A percentile compares a stretch with the other conserved stretches of the same genome.
phyloP scores from a whole-genome alignment of 495 filamentous ascomycete species.

The Penicillium robsamsonii region DNA sequence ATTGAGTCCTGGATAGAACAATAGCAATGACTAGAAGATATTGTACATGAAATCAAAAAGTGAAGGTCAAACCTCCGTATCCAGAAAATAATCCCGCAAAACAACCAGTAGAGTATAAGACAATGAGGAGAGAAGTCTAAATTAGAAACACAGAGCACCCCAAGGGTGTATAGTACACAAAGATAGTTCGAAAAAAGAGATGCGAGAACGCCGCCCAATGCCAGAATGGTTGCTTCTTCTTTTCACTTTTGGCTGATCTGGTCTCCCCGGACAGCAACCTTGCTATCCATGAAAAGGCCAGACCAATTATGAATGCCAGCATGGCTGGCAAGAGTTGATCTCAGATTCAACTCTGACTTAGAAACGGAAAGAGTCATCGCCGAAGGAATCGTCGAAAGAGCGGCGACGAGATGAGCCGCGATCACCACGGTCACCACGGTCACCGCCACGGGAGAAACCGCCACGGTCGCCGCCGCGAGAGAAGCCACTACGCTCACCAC shows the following conservation, averaged over 20 bases:
- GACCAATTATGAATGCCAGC: not conserved
- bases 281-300: slow-evolving; percentile 1
- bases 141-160: slow-evolving; percentile 14
- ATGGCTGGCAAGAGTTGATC: not conserved
- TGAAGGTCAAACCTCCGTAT: slow-evolving; percentile 3
- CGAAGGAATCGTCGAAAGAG: not conserved
- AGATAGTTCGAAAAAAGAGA: slow-evolving; percentile 17
- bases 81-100: slow-evolving; percentile 10
- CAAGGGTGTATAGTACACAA: slow-evolving; percentile 18
- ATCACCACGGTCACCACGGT: slow-evolving; percentile 6
- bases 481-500: not conserved
- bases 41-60: slow-evolving; percentile 11
- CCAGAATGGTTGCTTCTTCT: slow-evolving; percentile 22
- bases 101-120: slow-evolving; percentile 16
- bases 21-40: slow-evolving; percentile 5
- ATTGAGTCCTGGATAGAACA: slow-evolving; percentile 5
- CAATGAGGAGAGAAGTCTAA: slow-evolving; percentile 29
- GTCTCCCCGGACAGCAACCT: not conserved
- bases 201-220: slow-evolving; percentile 30
- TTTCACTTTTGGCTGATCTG: slow-evolving; percentile 18
- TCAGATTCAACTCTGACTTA: not conserved
- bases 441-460: slow-evolving; percentile 5
- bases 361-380: not conserved
- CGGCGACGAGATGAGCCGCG: not conserved
- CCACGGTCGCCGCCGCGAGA: slow-evolving; percentile 1